Conservation (phyloP, 2,329 filamentous ascomycete genomes). For the Clarireedia homoeocarpa region DNA sequence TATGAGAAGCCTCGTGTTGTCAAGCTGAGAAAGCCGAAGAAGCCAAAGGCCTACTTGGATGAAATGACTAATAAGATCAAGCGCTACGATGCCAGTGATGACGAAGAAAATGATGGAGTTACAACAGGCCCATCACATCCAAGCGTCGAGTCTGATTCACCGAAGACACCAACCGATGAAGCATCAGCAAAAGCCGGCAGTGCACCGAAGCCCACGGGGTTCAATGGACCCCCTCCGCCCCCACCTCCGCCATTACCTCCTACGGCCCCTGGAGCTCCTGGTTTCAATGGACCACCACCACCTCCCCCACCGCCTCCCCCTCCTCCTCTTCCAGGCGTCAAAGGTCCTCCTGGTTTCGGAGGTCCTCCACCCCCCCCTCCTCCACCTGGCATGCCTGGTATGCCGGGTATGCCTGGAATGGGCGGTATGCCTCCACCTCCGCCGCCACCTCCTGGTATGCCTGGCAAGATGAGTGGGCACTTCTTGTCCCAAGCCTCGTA, state of each 20-base stretch:
- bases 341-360: conserved; percentile 21
- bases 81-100: conserved; percentile 50
- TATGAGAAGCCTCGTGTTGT: conserved; percentile 70
- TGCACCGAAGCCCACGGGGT: conserved; percentile 27
- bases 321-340: conserved; percentile 14
- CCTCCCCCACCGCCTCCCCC: conserved; percentile 35
- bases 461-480: conserved; percentile 64
- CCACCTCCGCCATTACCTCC: conserved; percentile 32
- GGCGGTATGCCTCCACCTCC: conserved; percentile 41
- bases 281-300: conserved; percentile 30
- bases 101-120: conserved; percentile 49
- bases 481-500: conserved; percentile 58
- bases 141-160: conserved; percentile 59
- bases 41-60: conserved; percentile 51
- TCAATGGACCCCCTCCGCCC: conserved; percentile 32
- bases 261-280: conserved; percentile 27
- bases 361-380: conserved; percentile 35
- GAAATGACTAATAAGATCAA: conserved; percentile 73
- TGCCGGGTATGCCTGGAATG: conserved; percentile 36
- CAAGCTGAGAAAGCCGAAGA: conserved; percentile 63
- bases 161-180: conserved; percentile 42
- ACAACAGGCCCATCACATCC: conserved; percentile 71
- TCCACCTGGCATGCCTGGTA: conserved; percentile 37
- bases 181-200: conserved; percentile 14
- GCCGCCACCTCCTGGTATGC: conserved; percentile 52